Evolutionary conservation across 2,329 filamentous ascomycete genomes (phyloP), one percentile per base, ranked within the genome.

Genomic region (Dactylonectria macrodidyma): DNA sequence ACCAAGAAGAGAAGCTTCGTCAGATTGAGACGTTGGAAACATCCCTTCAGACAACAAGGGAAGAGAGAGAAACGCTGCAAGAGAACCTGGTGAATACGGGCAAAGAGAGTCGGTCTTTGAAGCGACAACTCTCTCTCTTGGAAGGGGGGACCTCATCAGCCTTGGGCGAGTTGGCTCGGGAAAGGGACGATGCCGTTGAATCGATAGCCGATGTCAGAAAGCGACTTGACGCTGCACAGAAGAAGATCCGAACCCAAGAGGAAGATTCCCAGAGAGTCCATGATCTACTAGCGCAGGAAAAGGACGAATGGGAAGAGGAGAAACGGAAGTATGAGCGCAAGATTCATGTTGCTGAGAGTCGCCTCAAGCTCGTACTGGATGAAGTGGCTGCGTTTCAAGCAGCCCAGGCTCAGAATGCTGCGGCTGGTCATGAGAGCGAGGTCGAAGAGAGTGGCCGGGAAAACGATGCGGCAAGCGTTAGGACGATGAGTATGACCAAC

Each of bases 91-190:
- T 89, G 1, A 86, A 86, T 16, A 90, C 88, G 4, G 86, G 88
- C 38, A 95, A 94, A 78, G 95, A 99, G 78, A 91, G 85, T 65
- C 90, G 94, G 33, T 92, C 92, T 2, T 83, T 95, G 22, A 96
- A 96, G 80, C 92, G 94, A 48, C 95, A 98, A 79, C 84, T 98
- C 68, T 90, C 95, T 61, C 86, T 97, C 54, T 86, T 98, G 6
- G 96, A 99, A 80, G 94, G 93, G 50, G 95, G 95, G 14, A 95
- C 94, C 0, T 92, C 94, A 3, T 95, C 94, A 12, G 95, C 95
- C 1, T 85, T 98, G 10, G 91, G 93, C 56, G 94, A 97, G 74
- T 84, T 99, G 55, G 91, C 92, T 16, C 91, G 91, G 58, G 96
- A 99, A 81, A 90, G 95, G 56, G 95, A 99, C 71, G 92, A 94